These are phyloP conservation scores for Fagus sylvatica DNA, from an alignment of 306 rosid genomes.

Conservation along the genomic window DNA sequence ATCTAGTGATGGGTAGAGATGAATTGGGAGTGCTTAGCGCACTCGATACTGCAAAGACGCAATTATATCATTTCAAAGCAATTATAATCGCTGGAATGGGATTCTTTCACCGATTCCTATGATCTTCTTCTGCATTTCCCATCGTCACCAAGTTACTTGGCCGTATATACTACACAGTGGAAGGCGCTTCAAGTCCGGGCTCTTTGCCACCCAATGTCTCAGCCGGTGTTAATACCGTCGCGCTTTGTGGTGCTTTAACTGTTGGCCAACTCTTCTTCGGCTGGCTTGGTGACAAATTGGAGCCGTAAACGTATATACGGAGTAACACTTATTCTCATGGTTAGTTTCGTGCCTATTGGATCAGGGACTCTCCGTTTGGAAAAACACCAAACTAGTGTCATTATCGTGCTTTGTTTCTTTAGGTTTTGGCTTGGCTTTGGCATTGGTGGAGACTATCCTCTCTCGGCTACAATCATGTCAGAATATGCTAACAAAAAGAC, in stretches of 20 bases:
- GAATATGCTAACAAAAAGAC: slow-evolving; percentile 32
- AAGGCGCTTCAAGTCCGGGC: background rate
- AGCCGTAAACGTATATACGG: slow-evolving; percentile 26
- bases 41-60: slow-evolving; percentile 19
- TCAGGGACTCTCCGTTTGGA: slow-evolving; percentile 46
- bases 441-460: slow-evolving; percentile 32
- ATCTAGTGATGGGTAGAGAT: background rate
- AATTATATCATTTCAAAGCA: slow-evolving; percentile 34
- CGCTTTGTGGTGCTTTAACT: slow-evolving; percentile 29
- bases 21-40: slow-evolving; percentile 3
- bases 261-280: slow-evolving; percentile 32
- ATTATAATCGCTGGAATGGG: slow-evolving; percentile 34
- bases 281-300: slow-evolving; percentile 33
- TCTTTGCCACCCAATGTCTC: slow-evolving; percentile 12
- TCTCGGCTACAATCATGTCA: slow-evolving; percentile 35
- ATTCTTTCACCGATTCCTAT: slow-evolving; percentile 37
- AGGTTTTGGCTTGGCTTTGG: slow-evolving; percentile 35
- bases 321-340: slow-evolving; percentile 27
- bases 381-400: background rate
- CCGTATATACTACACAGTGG: slow-evolving; percentile 39
- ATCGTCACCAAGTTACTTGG: slow-evolving; percentile 19
- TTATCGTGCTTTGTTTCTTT: slow-evolving; percentile 26
- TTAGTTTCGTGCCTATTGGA: slow-evolving; percentile 39
- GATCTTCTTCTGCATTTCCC: slow-evolving; percentile 40
- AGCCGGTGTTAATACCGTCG: slow-evolving; percentile 17